phyloP scores from a whole-genome alignment of 2,329 filamentous ascomycete genomes.

The Fusarium sp. region DNA sequence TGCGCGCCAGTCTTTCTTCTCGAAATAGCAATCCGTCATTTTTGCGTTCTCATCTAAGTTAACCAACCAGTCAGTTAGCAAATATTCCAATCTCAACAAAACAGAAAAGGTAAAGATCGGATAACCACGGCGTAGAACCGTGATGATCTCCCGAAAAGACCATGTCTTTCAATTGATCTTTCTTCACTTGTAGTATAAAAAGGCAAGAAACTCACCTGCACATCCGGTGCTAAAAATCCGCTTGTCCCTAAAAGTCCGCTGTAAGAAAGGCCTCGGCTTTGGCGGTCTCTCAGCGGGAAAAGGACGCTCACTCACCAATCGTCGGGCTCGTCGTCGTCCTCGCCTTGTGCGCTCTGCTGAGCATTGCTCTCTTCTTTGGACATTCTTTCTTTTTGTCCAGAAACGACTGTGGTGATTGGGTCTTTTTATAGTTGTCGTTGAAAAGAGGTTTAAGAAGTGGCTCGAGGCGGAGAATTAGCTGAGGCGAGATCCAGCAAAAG shows the following conservation, averaged over 20 bases:
- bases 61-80: constrained; percentile 13
- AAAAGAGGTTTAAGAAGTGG: constrained; percentile 37
- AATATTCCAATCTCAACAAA: constrained; percentile 29
- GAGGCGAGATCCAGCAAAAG: constrained; percentile 38
- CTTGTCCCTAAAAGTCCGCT: constrained; percentile 79
- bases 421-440: constrained; percentile 14
- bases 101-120: constrained; percentile 1
- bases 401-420: not conserved
- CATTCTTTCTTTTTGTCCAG: constrained; percentile 52
- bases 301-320: constrained; percentile 77
- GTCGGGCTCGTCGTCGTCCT: constrained; percentile 83
- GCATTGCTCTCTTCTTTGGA: constrained; percentile 67
- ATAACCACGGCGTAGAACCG: not conserved
- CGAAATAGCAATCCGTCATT: constrained; percentile 95
- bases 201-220: constrained; percentile 71
- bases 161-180: not conserved
- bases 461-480: constrained; percentile 44
- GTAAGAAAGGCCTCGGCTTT: constrained; percentile 47
- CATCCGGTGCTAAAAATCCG: constrained; percentile 97
- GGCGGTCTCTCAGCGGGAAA: constrained; percentile 10
- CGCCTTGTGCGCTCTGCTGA: constrained; percentile 53
- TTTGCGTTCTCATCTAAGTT: constrained; percentile 83
- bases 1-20: constrained; percentile 94
- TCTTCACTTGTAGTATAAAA: not conserved
- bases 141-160: not conserved